Evolutionary conservation across 2,329 filamentous ascomycete species (phyloP).

Genomic region (Penicillium sp.): DNA sequence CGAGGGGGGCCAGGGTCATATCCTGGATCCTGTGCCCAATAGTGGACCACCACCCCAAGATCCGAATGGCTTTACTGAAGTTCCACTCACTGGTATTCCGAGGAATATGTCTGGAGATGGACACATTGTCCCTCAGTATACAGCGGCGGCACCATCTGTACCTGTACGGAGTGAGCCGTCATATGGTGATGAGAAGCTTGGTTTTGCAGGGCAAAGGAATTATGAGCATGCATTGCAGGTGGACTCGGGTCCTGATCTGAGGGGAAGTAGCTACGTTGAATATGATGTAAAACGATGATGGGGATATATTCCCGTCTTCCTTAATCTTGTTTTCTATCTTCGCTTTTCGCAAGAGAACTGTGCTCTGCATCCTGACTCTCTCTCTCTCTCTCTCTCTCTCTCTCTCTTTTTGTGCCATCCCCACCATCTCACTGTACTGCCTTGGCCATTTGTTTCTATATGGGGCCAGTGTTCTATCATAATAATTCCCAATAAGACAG

Average conservation of each 20-base stretch:
- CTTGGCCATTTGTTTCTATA: background rate
- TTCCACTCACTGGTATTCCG: slow-evolving; percentile 39
- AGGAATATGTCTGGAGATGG: slow-evolving; percentile 15
- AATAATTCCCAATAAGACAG: background rate
- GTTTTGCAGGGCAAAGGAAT: slow-evolving; percentile 43
- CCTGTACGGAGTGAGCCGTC: slow-evolving; percentile 2
- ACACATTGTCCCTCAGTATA: slow-evolving; percentile 30
- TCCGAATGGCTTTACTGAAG: slow-evolving; percentile 36
- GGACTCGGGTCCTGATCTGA: slow-evolving; percentile 22
- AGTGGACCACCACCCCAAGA: slow-evolving; percentile 14
- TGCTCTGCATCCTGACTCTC: slow-evolving; percentile 3
- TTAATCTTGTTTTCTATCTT: background rate
- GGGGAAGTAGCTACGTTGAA: slow-evolving; percentile 41
- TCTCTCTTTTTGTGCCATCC: background rate
- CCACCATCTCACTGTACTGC: background rate
- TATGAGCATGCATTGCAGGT: slow-evolving; percentile 33
- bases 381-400: slow-evolving; percentile 4
- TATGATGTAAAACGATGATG: slow-evolving; percentile 36
- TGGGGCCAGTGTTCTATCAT: background rate
- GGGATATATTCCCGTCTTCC: background rate
- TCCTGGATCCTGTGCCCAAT: slow-evolving; percentile 15
- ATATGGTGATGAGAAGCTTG: slow-evolving; percentile 45
- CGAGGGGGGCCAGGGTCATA: slow-evolving; percentile 54
- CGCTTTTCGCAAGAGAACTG: background rate
- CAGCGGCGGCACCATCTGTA: slow-evolving; percentile 15